A percentile compares a stretch with the other conserved stretches of the same genome.
These are phyloP conservation scores for Lichtheimia ramosa DNA, from an alignment of 371 early-diverging fungal species.

Conservation along the genomic window DNA sequence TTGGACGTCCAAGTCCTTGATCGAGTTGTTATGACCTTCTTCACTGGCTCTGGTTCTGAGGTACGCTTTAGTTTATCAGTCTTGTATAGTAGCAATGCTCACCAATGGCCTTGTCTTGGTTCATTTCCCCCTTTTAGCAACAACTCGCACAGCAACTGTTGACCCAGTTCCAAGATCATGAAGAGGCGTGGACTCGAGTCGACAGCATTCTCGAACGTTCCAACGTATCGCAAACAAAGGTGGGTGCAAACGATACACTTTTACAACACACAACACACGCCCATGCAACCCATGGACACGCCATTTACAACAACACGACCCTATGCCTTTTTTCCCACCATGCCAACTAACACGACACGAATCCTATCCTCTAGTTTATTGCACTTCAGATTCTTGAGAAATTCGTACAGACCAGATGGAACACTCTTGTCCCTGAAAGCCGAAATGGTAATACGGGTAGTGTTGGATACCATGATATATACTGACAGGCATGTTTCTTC, in stretches of 20 bases:
- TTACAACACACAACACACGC: no score
- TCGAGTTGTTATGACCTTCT: conserved; percentile 84
- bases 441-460: conserved; percentile 70
- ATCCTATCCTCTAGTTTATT: conserved; percentile 71
- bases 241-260: conserved; percentile 26
- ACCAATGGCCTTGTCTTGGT: not conserved
- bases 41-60: conserved; percentile 66
- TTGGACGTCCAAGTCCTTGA: conserved; percentile 88
- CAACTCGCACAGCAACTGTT: conserved; percentile 78
- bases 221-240: conserved; percentile 84
- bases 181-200: conserved; percentile 96
- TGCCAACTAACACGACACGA: no score
- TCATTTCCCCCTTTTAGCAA: conserved; percentile 58
- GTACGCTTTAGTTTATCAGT: conserved; percentile 41
- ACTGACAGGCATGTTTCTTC: no score
- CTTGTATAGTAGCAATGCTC: not conserved
- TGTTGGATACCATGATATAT: no score
- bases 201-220: conserved; percentile 94
- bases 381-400: conserved; percentile 97
- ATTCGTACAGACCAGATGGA: conserved; percentile 97
- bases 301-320: no score
- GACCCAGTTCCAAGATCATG: conserved; percentile 95
- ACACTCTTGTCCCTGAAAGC: conserved; percentile 87
- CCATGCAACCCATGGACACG: no score
- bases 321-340: no score